These are phyloP conservation scores for Pichia californica DNA, from an alignment of 805 yeast genomes.

Conservation along the genomic window DNA sequence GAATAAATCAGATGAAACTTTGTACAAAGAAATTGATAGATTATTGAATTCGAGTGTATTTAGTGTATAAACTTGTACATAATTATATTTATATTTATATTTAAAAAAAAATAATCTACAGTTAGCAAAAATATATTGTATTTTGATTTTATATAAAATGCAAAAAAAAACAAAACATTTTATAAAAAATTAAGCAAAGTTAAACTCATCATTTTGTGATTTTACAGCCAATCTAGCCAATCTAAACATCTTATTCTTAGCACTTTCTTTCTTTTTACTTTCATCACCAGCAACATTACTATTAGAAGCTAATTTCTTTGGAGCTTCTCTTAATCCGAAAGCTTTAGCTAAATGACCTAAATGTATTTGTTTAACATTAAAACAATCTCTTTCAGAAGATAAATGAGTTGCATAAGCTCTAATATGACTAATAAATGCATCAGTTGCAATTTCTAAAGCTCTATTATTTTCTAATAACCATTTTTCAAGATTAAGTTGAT, in stretches of 20 bases:
- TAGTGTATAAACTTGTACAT: too few species aligned
- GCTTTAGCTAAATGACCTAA: constrained; percentile 94
- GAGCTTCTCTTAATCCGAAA: constrained; percentile 92
- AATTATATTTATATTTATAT: too few species aligned
- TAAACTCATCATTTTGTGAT: constrained; percentile 67
- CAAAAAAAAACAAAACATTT: too few species aligned
- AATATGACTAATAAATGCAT: constrained; percentile 82
- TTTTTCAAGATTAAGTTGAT: constrained; percentile 88
- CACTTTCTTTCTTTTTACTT: constrained; percentile 53
- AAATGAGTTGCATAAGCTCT: constrained; percentile 96
- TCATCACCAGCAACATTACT: constrained; percentile 30
- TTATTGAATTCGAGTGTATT: too few species aligned
- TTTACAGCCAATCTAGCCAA: constrained; percentile 66
- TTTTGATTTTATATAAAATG: too few species aligned
- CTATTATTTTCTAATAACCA: constrained; percentile 68
- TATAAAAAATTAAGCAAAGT: constrained; percentile 32
- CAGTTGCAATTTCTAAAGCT: constrained; percentile 60
- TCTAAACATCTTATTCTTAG: constrained; percentile 66
- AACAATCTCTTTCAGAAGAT: constrained; percentile 66
- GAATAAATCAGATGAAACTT: too few species aligned
- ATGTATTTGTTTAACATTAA: constrained; percentile 79
- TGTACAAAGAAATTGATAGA: too few species aligned
- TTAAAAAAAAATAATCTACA: too few species aligned
- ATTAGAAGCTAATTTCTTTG: constrained; percentile 56
- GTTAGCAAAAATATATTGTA: too few species aligned